These are phyloP conservation scores for Echinosophora koreensis DNA, from an alignment of 306 rosid species.

Conservation along the genomic window DNA sequence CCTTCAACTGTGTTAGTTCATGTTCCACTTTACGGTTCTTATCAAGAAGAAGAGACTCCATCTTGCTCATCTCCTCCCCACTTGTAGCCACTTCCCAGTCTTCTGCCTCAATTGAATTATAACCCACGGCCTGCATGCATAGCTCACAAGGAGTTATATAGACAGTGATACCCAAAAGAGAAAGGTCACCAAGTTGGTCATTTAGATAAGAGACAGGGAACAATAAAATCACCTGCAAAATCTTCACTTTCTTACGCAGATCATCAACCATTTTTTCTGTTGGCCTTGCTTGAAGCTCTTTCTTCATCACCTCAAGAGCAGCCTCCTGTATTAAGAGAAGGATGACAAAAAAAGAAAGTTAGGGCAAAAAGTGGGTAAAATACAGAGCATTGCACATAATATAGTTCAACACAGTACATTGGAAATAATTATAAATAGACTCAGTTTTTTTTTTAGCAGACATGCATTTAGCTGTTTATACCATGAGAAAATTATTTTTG, in stretches of 20 bases:
- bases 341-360: conserved; percentile 16
- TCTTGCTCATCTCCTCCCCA: conserved; percentile 99
- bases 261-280: conserved; percentile 87
- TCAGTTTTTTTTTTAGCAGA: conserved; percentile 2
- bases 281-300: conserved; percentile 86
- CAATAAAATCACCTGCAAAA: conserved; percentile 78
- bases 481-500: not conserved
- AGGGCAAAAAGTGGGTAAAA: not conserved
- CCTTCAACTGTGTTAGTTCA: conserved; percentile 93
- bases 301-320: conserved; percentile 81
- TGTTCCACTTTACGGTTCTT: conserved; percentile 98
- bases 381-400: not conserved
- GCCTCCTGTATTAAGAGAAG: conserved; percentile 65
- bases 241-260: conserved; percentile 88
- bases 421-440: not conserved
- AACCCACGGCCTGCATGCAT: conserved; percentile 84
- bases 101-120: conserved; percentile 98
- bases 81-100: conserved; percentile 98
- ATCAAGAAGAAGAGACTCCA: conserved; percentile 99
- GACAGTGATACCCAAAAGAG: conserved; percentile 33
- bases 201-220: conserved; percentile 17
- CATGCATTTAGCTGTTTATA: conserved; percentile 8
- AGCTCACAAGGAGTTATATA: conserved; percentile 41
- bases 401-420: not conserved
- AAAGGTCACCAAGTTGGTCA: conserved; percentile 31